Evolutionary conservation across 2,329 filamentous ascomycete genomes (phyloP).

Genomic region (Diaporthe citriasiana): DNA sequence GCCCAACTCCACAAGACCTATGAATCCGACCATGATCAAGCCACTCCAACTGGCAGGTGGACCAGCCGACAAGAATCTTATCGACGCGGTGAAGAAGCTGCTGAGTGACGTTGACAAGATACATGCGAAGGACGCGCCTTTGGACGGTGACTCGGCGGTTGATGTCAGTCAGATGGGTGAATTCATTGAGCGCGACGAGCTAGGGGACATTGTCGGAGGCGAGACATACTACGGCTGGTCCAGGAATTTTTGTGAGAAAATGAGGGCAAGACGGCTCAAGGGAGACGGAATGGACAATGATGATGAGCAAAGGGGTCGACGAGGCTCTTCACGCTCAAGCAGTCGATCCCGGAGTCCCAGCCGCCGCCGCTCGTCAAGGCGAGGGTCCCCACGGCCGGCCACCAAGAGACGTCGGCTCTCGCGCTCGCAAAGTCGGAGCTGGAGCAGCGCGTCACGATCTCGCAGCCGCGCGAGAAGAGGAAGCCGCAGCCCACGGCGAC

Average conservation of each 20-base stretch:
- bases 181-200: constrained; percentile 72
- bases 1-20: constrained; percentile 80
- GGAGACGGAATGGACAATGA: constrained; percentile 44
- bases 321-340: constrained; percentile 52
- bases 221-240: constrained; percentile 94
- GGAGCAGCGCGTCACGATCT: constrained; percentile 44
- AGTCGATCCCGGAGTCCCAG: constrained; percentile 51
- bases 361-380: constrained; percentile 50
- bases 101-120: constrained; percentile 79
- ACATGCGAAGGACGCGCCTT: constrained; percentile 67
- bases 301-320: constrained; percentile 52
- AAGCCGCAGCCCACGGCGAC: constrained; percentile 49
- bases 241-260: constrained; percentile 82
- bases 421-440: constrained; percentile 49
- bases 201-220: constrained; percentile 74
- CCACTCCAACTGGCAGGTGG: constrained; percentile 79
- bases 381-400: constrained; percentile 53
- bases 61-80: constrained; percentile 76
- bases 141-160: constrained; percentile 59
- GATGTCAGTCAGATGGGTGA: constrained; percentile 85
- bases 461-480: constrained; percentile 45
- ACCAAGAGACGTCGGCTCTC: constrained; percentile 59
- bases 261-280: constrained; percentile 71
- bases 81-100: constrained; percentile 77
- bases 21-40: constrained; percentile 78